Percentiles rank a stretch among this genome's conserved stretches.
These are phyloP conservation scores for Pestalotiopsis sp. DNA, from an alignment of 2,329 filamentous ascomycete genomes.

Conservation along the genomic window DNA sequence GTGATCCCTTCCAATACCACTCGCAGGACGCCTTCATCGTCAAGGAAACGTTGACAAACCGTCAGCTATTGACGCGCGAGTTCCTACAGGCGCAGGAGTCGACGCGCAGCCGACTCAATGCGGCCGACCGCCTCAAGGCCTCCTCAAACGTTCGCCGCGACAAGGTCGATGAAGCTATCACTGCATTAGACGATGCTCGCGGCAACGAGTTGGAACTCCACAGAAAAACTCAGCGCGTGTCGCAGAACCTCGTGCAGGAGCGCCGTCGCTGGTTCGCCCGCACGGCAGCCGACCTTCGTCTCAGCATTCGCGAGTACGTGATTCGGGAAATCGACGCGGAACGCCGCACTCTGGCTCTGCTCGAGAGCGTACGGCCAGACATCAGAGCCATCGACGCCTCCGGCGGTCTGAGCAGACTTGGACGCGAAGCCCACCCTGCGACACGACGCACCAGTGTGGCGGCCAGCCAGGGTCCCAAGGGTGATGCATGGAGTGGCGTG, in stretches of 20 bases:
- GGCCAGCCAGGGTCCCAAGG: constrained; percentile 91
- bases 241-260: constrained; percentile 84
- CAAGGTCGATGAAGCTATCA: constrained; percentile 98
- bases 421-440: constrained; percentile 83
- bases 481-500: constrained; percentile 97
- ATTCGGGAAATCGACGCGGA: constrained; percentile 95
- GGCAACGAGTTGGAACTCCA: constrained; percentile 80
- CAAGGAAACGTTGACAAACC: constrained; percentile 96
- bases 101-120: constrained; percentile 79
- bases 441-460: constrained; percentile 75
- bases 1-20: constrained; percentile 92
- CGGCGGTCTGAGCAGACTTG: constrained; percentile 86
- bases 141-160: constrained; percentile 86
- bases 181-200: constrained; percentile 83
- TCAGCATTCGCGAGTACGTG: constrained; percentile 88
- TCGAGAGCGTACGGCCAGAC: constrained; percentile 93
- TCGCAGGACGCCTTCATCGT: constrained; percentile 96
- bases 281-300: constrained; percentile 81
- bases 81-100: constrained; percentile 87
- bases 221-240: constrained; percentile 87
- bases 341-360: constrained; percentile 83
- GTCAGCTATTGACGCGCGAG: constrained; percentile 93
- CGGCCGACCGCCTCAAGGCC: constrained; percentile 86
- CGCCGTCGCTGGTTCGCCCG: constrained; percentile 89
- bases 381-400: constrained; percentile 90